These are phyloP conservation scores for Amanita pseudoporphyria DNA, from an alignment of 768 basidiomycete genomes.

Conservation along the genomic window DNA sequence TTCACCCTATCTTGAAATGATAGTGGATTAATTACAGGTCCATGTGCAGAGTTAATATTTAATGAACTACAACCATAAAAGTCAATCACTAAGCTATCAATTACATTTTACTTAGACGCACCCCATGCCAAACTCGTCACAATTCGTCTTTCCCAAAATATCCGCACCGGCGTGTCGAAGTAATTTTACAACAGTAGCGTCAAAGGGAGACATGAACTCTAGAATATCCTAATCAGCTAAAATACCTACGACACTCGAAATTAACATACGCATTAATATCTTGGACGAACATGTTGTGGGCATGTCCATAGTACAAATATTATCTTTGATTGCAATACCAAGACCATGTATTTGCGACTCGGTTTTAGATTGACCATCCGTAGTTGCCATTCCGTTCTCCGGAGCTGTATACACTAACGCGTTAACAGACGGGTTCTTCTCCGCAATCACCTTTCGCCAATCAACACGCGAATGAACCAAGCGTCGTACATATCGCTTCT, in stretches of 20 bases:
- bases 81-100: neutral
- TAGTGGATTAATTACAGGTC: conserved; percentile 74
- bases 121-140: conserved; percentile 99
- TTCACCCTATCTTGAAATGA: conserved; percentile 12
- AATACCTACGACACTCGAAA: neutral
- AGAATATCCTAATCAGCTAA: neutral
- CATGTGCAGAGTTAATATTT: conserved; percentile 65
- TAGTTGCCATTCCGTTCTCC: neutral
- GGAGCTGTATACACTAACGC: conserved; percentile 38
- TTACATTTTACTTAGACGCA: conserved; percentile 22
- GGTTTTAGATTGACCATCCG: neutral
- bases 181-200: conserved; percentile 73
- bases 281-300: conserved; percentile 70
- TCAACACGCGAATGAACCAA: conserved; percentile 3
- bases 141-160: conserved; percentile 84
- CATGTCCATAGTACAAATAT: conserved; percentile 61
- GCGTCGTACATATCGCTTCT: neutral
- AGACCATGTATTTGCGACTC: conserved; percentile 28
- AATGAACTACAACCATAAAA: conserved; percentile 45
- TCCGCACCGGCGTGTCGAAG: conserved; percentile 55
- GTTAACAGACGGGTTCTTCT: conserved; percentile 37
- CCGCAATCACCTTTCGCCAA: conserved; percentile 22
- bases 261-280: conserved; percentile 50
- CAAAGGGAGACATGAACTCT: conserved; percentile 76
- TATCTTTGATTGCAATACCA: conserved; percentile 75